Evolutionary conservation across 2,329 filamentous ascomycete species (phyloP).

Genomic region (Magnaporthiopsis rhizophila): DNA sequence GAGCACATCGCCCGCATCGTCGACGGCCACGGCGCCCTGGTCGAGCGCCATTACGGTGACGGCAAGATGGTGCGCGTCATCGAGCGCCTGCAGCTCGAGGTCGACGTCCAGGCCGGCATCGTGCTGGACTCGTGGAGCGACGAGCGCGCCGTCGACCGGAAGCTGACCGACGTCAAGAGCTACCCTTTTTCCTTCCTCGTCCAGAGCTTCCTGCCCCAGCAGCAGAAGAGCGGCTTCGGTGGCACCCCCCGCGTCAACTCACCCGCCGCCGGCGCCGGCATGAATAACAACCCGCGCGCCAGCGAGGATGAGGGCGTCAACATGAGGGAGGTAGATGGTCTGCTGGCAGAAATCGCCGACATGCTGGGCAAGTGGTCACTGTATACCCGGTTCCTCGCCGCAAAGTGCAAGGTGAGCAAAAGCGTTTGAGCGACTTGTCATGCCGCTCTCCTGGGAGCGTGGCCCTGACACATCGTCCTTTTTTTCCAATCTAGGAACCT

Average conservation of each 20-base stretch:
- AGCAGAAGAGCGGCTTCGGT: conserved; percentile 51
- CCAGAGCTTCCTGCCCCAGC: conserved; percentile 77
- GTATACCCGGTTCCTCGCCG: conserved; percentile 81
- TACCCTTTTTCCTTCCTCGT: conserved; percentile 97
- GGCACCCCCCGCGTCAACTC: conserved; percentile 66
- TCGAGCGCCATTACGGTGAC: conserved; percentile 86
- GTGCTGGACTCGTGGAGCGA: conserved; percentile 94
- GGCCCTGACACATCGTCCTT: conserved; percentile 11
- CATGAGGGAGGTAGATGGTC: conserved; percentile 88
- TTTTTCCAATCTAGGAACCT: conserved; percentile 34
- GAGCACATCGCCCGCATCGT: conserved; percentile 97
- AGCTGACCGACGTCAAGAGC: conserved; percentile 89
- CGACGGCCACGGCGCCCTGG: conserved; percentile 80
- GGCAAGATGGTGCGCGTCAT: conserved; percentile 95
- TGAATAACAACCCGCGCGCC: conserved; percentile 50
- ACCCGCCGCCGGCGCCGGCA: conserved; percentile 53
- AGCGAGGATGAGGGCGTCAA: conserved; percentile 94
- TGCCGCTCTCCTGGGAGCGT: neutral
- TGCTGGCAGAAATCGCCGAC: conserved; percentile 79
- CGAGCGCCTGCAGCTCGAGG: conserved; percentile 85
- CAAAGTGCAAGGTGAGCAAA: conserved; percentile 67
- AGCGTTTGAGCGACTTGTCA: neutral
- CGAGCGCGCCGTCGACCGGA: conserved; percentile 74
- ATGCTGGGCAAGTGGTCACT: conserved; percentile 94
- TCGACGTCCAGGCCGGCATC: conserved; percentile 92